Conservation (phyloP, 352 stramenopile genomes). For the Aphanomyces astaci region DNA sequence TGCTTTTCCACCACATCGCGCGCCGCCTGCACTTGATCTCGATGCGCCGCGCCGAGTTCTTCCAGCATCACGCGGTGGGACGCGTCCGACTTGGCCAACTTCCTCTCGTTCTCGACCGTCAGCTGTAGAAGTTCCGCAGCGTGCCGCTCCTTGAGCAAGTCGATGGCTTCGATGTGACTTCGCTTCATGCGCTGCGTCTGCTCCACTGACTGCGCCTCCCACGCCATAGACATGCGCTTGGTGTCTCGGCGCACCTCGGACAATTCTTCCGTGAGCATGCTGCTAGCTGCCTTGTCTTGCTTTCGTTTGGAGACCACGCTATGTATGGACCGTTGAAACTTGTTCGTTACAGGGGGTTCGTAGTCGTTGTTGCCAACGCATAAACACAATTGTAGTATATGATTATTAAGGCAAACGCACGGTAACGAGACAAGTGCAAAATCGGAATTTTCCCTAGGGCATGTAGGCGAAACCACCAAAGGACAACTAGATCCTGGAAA, state of each 20-base stretch:
- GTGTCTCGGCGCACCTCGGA: slow-evolving; percentile 4
- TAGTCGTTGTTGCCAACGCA: too few species aligned
- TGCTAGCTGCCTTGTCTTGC: neutral
- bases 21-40: neutral
- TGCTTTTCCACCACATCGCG: slow-evolving; percentile 21
- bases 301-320: slow-evolving; percentile 7
- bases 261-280: slow-evolving; percentile 15
- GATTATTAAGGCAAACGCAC: too few species aligned
- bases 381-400: too few species aligned
- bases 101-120: neutral
- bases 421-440: too few species aligned
- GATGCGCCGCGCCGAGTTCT: neutral
- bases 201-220: neutral
- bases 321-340: too few species aligned
- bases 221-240: slow-evolving; percentile 10
- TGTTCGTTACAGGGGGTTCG: too few species aligned
- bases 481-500: too few species aligned
- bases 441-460: too few species aligned
- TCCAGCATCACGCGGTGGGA: neutral
- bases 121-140: neutral
- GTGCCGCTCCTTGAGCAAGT: neutral
- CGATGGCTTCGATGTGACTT: neutral
- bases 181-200: neutral
- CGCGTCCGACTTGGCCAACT: neutral
- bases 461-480: too few species aligned